A percentile compares a stretch with the other conserved stretches of the same genome.
phyloP scores from a whole-genome alignment of 169 alveolate species.

The Eimeria sp. region DNA sequence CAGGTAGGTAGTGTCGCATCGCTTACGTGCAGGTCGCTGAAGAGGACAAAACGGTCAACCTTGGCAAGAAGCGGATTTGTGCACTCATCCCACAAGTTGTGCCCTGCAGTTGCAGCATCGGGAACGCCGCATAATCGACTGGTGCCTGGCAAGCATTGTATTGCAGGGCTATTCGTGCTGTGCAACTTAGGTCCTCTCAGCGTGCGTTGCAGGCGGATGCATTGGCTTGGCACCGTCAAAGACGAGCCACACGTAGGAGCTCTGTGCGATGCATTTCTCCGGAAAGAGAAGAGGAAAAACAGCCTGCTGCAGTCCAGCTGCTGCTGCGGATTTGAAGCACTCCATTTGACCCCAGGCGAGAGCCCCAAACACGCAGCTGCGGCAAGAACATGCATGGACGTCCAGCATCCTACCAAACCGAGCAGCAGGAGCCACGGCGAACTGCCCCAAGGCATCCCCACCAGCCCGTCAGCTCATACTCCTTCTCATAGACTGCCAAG shows the following conservation, averaged over 20 bases:
- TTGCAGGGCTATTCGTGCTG: neutral
- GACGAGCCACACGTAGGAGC: neutral
- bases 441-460: constrained; percentile 48
- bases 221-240: neutral
- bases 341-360: neutral
- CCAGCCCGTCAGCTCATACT: neutral
- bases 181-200: neutral
- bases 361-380: neutral
- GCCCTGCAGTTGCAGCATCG: constrained; percentile 9
- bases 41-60: constrained; percentile 61
- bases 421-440: neutral
- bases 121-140: neutral
- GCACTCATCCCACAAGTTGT: constrained; percentile 52
- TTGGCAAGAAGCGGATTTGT: constrained; percentile 16
- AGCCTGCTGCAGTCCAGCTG: neutral
- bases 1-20: constrained; percentile 63
- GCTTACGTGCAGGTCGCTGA: constrained; percentile 55
- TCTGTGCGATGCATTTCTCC: neutral
- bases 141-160: neutral
- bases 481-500: neutral
- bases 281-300: neutral
- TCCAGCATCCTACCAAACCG: constrained; percentile 16
- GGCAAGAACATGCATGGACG: neutral
- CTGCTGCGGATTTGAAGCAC: neutral
- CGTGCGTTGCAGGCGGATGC: neutral